These are phyloP conservation scores for Exophiala spinifera DNA, from an alignment of 2,329 filamentous ascomycete genomes.

Conservation along the genomic window DNA sequence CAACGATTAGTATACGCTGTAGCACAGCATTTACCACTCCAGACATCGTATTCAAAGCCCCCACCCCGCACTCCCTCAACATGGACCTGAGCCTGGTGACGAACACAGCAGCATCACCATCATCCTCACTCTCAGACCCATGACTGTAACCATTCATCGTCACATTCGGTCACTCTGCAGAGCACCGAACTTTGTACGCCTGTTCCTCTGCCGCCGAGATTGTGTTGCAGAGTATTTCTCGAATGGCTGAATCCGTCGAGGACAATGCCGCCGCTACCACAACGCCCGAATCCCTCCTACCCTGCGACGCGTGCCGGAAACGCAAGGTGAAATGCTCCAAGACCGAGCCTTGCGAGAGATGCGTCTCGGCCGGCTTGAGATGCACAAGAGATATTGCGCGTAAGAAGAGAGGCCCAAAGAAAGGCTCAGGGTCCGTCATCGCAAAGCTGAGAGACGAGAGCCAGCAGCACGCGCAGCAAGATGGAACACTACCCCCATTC, in stretches of 20 bases:
- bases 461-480: constrained; percentile 18
- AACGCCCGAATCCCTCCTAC: constrained; percentile 20
- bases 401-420: constrained; percentile 30
- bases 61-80: too few species aligned
- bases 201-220: background rate
- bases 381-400: constrained; percentile 29
- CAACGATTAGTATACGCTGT: too few species aligned
- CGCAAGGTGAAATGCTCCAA: constrained; percentile 29
- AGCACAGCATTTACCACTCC: too few species aligned
- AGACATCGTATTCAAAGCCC: too few species aligned
- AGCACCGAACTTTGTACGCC: too few species aligned
- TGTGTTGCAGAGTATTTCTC: background rate
- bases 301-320: constrained; percentile 29
- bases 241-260: constrained; percentile 15
- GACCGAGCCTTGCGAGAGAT: constrained; percentile 26
- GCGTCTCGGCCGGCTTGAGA: constrained; percentile 22
- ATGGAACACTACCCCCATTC: constrained; percentile 26
- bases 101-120: too few species aligned
- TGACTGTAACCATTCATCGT: too few species aligned
- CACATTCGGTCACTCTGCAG: too few species aligned
- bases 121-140: too few species aligned
- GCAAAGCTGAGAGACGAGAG: constrained; percentile 29
- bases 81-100: too few species aligned
- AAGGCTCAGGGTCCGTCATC: constrained; percentile 30
- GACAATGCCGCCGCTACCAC: constrained; percentile 8